These are phyloP conservation scores for Pyricularia pennisetigena DNA, from an alignment of 2,329 filamentous ascomycete genomes.

Conservation along the genomic window DNA sequence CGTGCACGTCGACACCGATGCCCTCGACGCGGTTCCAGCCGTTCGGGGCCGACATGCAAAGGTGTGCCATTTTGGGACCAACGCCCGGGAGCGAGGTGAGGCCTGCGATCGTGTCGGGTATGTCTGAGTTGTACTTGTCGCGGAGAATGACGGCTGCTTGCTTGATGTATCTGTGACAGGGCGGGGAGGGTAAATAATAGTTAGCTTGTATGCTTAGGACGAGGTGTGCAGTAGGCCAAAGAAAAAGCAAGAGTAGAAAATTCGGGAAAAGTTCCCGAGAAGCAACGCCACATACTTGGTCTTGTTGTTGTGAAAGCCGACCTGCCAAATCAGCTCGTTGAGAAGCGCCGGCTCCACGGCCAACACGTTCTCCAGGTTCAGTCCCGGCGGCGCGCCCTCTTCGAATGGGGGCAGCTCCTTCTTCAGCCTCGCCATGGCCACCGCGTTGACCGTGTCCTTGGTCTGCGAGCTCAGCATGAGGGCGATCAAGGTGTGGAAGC, in stretches of 20 bases:
- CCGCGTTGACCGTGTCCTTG: conserved; percentile 83
- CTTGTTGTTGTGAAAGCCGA: conserved; percentile 94
- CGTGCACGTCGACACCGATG: conserved; percentile 90
- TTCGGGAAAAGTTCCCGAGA: background rate
- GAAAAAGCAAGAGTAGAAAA: background rate
- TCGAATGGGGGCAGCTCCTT: conserved; percentile 52
- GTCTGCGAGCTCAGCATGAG: conserved; percentile 91
- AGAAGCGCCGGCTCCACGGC: conserved; percentile 53
- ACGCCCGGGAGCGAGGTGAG: conserved; percentile 75
- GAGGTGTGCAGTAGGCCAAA: background rate
- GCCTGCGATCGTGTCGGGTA: conserved; percentile 67
- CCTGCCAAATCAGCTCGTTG: conserved; percentile 70
- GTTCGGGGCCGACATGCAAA: conserved; percentile 64
- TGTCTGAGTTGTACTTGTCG: conserved; percentile 63
- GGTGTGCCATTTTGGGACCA: conserved; percentile 89
- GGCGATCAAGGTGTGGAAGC: conserved; percentile 79
- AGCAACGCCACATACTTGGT: conserved; percentile 57
- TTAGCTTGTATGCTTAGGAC: background rate
- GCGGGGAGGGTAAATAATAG: background rate
- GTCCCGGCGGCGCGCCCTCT: conserved; percentile 33
- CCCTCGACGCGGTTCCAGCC: conserved; percentile 56
- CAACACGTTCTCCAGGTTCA: conserved; percentile 71
- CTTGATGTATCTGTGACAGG: conserved; percentile 49
- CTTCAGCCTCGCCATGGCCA: conserved; percentile 71
- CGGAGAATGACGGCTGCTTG: conserved; percentile 62